These are phyloP conservation scores for Coemansia sp. DNA, from an alignment of 192 early-diverging fungal genomes.

Conservation along the genomic window DNA sequence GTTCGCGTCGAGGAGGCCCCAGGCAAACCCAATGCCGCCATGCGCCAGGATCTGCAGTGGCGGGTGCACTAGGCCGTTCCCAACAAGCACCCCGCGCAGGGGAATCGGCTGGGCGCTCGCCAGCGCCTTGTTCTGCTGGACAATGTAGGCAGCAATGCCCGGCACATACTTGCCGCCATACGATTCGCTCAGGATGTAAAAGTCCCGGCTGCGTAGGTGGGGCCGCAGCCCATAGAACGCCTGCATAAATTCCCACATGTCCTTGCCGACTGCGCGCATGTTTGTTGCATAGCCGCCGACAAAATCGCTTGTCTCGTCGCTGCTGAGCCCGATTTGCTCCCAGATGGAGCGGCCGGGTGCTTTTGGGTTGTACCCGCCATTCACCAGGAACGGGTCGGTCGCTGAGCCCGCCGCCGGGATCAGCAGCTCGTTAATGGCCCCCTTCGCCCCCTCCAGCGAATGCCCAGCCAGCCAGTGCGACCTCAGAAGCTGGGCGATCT, in stretches of 20 bases:
- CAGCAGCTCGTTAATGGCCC: neutral
- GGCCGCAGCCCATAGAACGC: conserved; percentile 66
- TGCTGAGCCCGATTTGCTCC: conserved; percentile 36
- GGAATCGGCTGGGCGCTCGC: conserved; percentile 23
- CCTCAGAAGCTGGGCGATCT: neutral
- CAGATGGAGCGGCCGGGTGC: conserved; percentile 9
- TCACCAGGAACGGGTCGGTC: conserved; percentile 33
- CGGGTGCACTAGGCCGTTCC: conserved; percentile 49
- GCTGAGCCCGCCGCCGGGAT: neutral
- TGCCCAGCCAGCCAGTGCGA: neutral
- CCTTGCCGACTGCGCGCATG: conserved; percentile 60
- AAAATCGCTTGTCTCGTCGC: conserved; percentile 39
- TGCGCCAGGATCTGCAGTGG: conserved; percentile 40
- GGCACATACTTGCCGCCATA: conserved; percentile 75
- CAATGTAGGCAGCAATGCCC: conserved; percentile 57
- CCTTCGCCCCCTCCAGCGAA: neutral
- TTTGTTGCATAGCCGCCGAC: conserved; percentile 64
- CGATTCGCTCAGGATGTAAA: conserved; percentile 62
- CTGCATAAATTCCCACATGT: conserved; percentile 65
- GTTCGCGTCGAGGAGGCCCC: conserved; percentile 32
- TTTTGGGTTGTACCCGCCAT: conserved; percentile 18
- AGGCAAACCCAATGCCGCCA: conserved; percentile 34
- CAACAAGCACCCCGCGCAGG: conserved; percentile 53
- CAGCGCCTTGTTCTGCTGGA: conserved; percentile 50
- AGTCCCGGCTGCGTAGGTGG: conserved; percentile 49